These are phyloP conservation scores for Moricandia arvensis DNA, from an alignment of 345 rosid species.

Conservation along the genomic window DNA sequence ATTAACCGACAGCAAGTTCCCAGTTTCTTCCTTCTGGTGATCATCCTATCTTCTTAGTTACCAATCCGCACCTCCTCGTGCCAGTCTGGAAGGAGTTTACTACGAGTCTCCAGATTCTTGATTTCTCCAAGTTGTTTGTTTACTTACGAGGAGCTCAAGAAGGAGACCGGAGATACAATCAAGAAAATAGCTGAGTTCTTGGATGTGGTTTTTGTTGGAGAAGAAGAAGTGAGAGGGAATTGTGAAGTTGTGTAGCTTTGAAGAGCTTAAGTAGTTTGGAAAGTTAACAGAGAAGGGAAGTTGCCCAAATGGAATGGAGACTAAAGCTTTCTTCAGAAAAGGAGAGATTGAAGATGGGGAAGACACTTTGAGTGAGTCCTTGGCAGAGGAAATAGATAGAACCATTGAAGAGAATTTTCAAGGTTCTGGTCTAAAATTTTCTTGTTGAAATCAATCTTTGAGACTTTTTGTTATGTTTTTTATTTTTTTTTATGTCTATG, in stretches of 20 bases:
- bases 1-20: too few species aligned
- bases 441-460: neutral
- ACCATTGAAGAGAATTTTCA: slow-evolving; percentile 9
- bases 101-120: slow-evolving; percentile 7
- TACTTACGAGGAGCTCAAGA: too few species aligned
- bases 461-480: neutral
- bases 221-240: slow-evolving; percentile 24
- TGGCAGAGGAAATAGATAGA: slow-evolving; percentile 11
- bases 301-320: slow-evolving; percentile 36
- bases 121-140: slow-evolving; percentile 14
- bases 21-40: too few species aligned
- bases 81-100: slow-evolving; percentile 45
- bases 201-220: slow-evolving; percentile 19
- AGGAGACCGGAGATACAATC: too few species aligned
- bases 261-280: slow-evolving; percentile 33
- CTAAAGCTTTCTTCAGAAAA: slow-evolving; percentile 29
- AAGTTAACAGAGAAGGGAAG: slow-evolving; percentile 35
- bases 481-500: neutral
- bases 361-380: slow-evolving; percentile 31
- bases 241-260: slow-evolving; percentile 35
- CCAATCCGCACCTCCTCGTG: slow-evolving; percentile 54
- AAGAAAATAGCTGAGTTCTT: slow-evolving; percentile 32
- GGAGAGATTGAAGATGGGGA: slow-evolving; percentile 39
- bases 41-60: slow-evolving; percentile 51
- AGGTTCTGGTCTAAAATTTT: neutral